Base-by-base conservation (phyloP, 306 rosid genomes). In the Nissolia schottii region DNA sequence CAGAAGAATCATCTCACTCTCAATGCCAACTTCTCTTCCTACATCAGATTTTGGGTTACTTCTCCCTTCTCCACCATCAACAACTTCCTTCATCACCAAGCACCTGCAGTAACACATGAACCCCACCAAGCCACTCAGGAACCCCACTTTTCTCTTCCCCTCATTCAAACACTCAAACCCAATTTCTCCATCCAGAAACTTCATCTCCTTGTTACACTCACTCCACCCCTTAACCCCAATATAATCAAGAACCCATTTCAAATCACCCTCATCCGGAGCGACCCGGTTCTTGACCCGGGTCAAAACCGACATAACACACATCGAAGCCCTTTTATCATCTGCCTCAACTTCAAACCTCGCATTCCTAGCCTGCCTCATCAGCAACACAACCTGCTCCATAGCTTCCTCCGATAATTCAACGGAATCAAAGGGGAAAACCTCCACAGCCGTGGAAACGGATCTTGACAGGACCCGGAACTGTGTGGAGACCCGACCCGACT, bases 161-260 rank as follows among this genome's bases (percentile, higher is more conserved):
- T 79, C 82, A 41, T 71, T 61, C 75, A 64, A 51, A 35, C 78
- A 64, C 74, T 87, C 89, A 2, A 82, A 45, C 67, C 78, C 95
- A 45, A 86, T 82, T 59, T 89, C 99, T 4, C 83, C 57, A 53
- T 86, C 96, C 81, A 94, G 74, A 57, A 94, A 89, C 75, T 81
- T 89, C 68, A 85, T 86, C 75, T 85, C 96, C 50, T 74, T 85
- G 35, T 85, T 79, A 15, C 92, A 87, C 71, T 64, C 80, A 70
- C 89, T 81, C 99, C 97, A 89, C 14, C 31, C 55, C 2, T 43
- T 22, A 68, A 89, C 74, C 57, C 95, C 87, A n/a, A 87, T 64
- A 64, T 87, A 75, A 75, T 77, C 89, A 24, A 94, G 84, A 67
- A 86, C 82, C 68, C 72, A n/a, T 57, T 57, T 85, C 35, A 94